Evolutionary conservation across 2,329 filamentous ascomycete species (phyloP).

Genomic region (Biscogniauxia sp.): DNA sequence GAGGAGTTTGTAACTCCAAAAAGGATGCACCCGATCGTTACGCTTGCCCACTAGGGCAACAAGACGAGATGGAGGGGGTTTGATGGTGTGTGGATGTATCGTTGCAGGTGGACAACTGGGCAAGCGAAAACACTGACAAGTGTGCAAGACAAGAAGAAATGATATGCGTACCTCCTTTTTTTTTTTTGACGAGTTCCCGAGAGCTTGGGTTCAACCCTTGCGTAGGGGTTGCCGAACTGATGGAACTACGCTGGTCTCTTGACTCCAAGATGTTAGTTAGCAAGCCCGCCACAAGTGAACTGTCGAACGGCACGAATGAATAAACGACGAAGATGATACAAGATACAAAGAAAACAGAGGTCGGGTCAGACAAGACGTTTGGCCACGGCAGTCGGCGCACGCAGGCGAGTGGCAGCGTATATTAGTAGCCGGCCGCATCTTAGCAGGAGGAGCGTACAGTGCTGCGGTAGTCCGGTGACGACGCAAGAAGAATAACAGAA

Average conservation of each 20-base stretch:
- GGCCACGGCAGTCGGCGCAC: not conserved
- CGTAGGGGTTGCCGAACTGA: slow-evolving; percentile 28
- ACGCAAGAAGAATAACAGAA: slow-evolving; percentile 20
- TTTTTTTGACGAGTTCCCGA: slow-evolving; percentile 30
- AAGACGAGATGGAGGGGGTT: slow-evolving; percentile 23
- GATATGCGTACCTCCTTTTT: slow-evolving; percentile 28
- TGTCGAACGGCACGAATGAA: slow-evolving; percentile 1
- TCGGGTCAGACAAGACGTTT: not conserved
- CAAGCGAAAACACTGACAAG: slow-evolving; percentile 21
- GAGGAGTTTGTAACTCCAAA: slow-evolving; percentile 32
- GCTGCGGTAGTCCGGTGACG: slow-evolving; percentile 21
- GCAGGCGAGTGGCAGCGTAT: slow-evolving; percentile 6
- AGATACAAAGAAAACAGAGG: slow-evolving; percentile 7
- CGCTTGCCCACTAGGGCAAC: slow-evolving; percentile 27
- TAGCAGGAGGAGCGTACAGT: slow-evolving; percentile 13
- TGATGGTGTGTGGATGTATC: slow-evolving; percentile 34
- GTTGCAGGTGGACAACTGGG: slow-evolving; percentile 34
- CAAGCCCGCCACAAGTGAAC: slow-evolving; percentile 6
- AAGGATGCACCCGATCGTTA: slow-evolving; percentile 32
- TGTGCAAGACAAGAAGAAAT: slow-evolving; percentile 18
- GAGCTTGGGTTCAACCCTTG: slow-evolving; percentile 31
- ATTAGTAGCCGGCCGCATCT: slow-evolving; percentile 16
- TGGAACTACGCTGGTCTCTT: slow-evolving; percentile 25
- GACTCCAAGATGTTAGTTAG: slow-evolving; percentile 14
- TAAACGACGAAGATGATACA: slow-evolving; percentile 5